These are phyloP conservation scores for Suaeda aralocaspica DNA, from an alignment of 148 eudicot genomes.

Conservation along the genomic window DNA sequence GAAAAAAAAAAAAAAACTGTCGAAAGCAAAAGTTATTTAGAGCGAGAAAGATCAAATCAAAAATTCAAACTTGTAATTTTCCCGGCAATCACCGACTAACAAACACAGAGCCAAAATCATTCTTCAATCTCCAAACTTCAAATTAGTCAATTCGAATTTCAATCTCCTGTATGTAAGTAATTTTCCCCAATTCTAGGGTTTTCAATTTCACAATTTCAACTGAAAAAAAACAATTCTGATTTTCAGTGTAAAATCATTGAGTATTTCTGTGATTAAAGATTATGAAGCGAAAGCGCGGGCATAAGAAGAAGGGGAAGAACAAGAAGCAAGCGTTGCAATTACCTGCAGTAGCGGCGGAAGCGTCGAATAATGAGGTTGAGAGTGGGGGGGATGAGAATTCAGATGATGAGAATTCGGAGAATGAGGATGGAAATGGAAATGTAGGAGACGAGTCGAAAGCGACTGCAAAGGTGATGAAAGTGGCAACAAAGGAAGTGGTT, in stretches of 20 bases:
- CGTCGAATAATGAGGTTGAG: not conserved
- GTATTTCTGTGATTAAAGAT: not conserved
- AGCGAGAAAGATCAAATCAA: not conserved
- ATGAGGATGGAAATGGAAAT: constrained; percentile 46
- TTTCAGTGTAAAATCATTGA: not conserved
- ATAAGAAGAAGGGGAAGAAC: constrained; percentile 67
- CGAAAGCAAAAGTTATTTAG: no score
- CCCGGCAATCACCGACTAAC: no score
- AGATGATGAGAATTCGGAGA: constrained; percentile 48
- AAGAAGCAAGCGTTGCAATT: constrained; percentile 37
- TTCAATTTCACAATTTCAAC: not conserved
- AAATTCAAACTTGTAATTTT: not conserved
- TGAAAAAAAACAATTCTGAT: no score
- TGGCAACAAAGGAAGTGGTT: constrained; percentile 32
- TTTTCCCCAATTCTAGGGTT: constrained; percentile 17
- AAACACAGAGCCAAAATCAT: no score
- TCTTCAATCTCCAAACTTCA: no score
- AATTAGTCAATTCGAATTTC: no score
- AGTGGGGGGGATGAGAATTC: constrained; percentile 28
- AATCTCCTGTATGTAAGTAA: no score
- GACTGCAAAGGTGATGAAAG: not conserved
- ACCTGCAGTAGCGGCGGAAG: not conserved
- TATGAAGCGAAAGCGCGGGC: constrained; percentile 89
- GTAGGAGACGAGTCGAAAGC: constrained; percentile 32
- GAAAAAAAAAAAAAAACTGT: no score